Conservation (phyloP, 176 grass and related monocot species). For the Pharus latifolius region DNA sequence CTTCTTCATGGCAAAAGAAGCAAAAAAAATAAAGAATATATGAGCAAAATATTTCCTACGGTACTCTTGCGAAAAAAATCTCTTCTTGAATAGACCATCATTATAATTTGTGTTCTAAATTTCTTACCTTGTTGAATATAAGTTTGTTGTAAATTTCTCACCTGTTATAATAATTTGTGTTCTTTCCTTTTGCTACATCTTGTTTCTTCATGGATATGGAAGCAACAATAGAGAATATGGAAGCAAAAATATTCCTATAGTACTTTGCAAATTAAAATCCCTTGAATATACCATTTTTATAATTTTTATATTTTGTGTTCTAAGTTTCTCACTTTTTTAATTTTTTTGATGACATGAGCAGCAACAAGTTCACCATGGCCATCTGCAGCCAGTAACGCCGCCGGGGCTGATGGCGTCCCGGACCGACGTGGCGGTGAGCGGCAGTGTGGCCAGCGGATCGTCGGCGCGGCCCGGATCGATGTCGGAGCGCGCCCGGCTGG, state of each 20-base stretch:
- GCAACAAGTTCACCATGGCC: background rate
- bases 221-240: background rate
- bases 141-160: too few relatives aligned
- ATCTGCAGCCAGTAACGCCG: background rate
- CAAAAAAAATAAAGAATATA: too few relatives aligned
- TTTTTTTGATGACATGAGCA: background rate
- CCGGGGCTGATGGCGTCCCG: too few relatives aligned
- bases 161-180: too few relatives aligned
- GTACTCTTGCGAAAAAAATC: background rate
- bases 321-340: background rate
- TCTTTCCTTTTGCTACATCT: too few relatives aligned
- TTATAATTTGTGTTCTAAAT: background rate
- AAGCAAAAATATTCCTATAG: background rate
- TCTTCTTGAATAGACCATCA: background rate
- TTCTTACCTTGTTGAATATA: background rate
- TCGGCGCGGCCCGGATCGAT: slow-evolving; percentile 11
- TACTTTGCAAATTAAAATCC: background rate
- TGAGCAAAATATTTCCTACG: too few relatives aligned
- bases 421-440: background rate
- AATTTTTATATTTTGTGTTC: background rate
- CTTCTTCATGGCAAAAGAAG: background rate
- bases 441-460: background rate
- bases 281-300: background rate
- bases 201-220: slow-evolving; percentile 17
- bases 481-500: slow-evolving; percentile 23